These are phyloP conservation scores for Cichorium intybus DNA, from an alignment of 140 eudicot genomes.

Conservation along the genomic window DNA sequence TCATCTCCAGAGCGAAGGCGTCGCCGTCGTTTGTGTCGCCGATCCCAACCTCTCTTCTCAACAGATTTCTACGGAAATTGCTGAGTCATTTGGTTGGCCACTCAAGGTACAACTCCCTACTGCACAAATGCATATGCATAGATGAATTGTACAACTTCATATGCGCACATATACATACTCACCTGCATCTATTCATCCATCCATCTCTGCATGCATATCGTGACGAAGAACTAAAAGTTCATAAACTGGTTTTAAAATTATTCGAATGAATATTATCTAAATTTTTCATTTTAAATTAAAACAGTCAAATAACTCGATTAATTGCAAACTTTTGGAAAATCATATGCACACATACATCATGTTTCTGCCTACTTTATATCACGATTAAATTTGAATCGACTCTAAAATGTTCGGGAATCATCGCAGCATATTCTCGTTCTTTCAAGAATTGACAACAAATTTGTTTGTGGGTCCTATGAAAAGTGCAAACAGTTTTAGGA, in stretches of 20 bases:
- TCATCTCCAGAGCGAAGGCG: conserved; percentile 64
- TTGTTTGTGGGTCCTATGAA: conserved; percentile 16
- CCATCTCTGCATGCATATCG: conserved; percentile 8
- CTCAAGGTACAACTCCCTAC: conserved; percentile 52
- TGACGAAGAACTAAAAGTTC: background rate
- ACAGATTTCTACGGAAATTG: conserved; percentile 47
- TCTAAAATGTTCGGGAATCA: background rate
- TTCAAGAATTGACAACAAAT: conserved; percentile 6
- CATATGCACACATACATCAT: background rate
- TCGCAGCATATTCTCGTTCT: background rate
- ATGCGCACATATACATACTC: too few relatives aligned
- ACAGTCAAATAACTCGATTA: background rate
- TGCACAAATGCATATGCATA: background rate
- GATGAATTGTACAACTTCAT: background rate
- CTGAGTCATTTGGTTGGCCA: conserved; percentile 73
- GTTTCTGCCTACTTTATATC: background rate
- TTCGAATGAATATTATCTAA: background rate
- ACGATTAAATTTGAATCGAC: background rate
- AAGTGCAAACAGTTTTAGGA: background rate
- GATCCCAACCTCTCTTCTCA: conserved; percentile 86
- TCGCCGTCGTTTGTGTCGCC: conserved; percentile 77
- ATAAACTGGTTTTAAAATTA: background rate
- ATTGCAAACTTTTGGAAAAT: background rate
- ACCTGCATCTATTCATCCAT: background rate
- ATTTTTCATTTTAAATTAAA: background rate